Conservation (phyloP, 2,329 filamentous ascomycete species). For the Beauveria varroae region DNA sequence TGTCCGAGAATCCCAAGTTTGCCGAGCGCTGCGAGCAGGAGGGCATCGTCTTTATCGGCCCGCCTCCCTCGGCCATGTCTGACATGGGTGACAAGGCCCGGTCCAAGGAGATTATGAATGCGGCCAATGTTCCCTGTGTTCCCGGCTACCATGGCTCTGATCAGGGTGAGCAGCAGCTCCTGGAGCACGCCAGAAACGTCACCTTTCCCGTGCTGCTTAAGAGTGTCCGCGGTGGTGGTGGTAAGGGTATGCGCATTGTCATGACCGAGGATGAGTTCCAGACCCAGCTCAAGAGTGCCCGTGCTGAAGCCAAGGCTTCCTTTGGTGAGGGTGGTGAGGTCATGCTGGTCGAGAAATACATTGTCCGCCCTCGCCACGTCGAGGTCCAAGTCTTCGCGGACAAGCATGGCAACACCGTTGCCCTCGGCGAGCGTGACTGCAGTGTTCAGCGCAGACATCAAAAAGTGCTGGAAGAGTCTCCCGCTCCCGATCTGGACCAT, state of each 20-base stretch:
- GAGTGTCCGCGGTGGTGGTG: conserved; percentile 72
- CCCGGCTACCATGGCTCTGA: conserved; percentile 89
- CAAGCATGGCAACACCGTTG: conserved; percentile 66
- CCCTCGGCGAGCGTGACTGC: conserved; percentile 84
- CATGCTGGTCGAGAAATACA: conserved; percentile 79
- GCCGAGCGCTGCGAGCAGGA: conserved; percentile 82
- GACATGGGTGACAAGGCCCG: conserved; percentile 93
- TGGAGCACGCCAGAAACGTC: conserved; percentile 64
- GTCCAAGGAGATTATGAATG: conserved; percentile 94
- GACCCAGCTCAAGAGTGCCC: conserved; percentile 62
- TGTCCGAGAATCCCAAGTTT: conserved; percentile 90
- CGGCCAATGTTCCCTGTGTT: conserved; percentile 91
- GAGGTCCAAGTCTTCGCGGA: conserved; percentile 91
- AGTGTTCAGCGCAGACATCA: conserved; percentile 82
- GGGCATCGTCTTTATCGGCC: conserved; percentile 89
- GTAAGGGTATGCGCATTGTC: conserved; percentile 79
- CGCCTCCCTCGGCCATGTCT: conserved; percentile 70
- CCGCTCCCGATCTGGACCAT: conserved; percentile 60
- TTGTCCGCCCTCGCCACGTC: conserved; percentile 71
- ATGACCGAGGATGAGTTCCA: conserved; percentile 60
- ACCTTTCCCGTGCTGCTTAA: conserved; percentile 69
- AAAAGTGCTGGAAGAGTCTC: conserved; percentile 86
- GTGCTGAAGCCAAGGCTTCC: conserved; percentile 66
- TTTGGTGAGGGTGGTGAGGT: conserved; percentile 76
- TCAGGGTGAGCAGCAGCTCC: conserved; percentile 56